Evolutionary conservation across 129 eudicot genomes (phyloP).

Genomic region (Pulicaria dysenterica): DNA sequence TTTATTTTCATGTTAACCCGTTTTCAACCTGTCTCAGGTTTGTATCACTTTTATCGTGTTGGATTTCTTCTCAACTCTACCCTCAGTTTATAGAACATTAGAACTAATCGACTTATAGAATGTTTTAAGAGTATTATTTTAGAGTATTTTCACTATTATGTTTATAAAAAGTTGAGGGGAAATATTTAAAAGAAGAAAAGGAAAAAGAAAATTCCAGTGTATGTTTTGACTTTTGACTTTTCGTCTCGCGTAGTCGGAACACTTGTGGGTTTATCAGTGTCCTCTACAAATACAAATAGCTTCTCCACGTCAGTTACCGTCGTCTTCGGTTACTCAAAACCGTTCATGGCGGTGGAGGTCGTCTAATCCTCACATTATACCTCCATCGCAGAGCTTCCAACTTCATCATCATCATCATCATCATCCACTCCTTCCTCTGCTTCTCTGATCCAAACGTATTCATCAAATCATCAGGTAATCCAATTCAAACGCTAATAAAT

Average conservation of each 20-base stretch:
- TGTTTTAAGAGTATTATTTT: too few species aligned
- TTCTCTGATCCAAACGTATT: constrained; percentile 23
- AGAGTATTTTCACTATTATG: not conserved
- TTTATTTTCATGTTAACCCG: too few species aligned
- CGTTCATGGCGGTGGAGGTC: constrained; percentile 37
- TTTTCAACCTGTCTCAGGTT: too few species aligned
- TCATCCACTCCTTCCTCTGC: not conserved
- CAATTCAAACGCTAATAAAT: constrained; percentile 22
- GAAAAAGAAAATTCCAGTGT: too few species aligned
- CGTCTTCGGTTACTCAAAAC: constrained; percentile 30
- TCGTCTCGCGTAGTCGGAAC: constrained; percentile 9
- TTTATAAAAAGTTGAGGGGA: not conserved
- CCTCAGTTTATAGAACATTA: too few species aligned
- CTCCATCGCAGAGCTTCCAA: constrained; percentile 9
- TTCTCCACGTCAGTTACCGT: constrained; percentile 26
- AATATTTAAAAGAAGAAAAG: not conserved
- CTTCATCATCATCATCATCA: constrained; percentile 14
- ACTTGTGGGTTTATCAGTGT: constrained; percentile 3
- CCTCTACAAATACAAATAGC: constrained; percentile 16
- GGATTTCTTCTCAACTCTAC: too few species aligned
- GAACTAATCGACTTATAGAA: too few species aligned
- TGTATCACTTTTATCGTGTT: too few species aligned
- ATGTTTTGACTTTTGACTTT: constrained; percentile 8
- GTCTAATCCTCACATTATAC: constrained; percentile 11
- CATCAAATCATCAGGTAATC: constrained; percentile 31